Evolutionary conservation across 495 filamentous ascomycete species (phyloP), one percentile per base, ranked within the genome.

Genomic region (Penicillium steckii): DNA sequence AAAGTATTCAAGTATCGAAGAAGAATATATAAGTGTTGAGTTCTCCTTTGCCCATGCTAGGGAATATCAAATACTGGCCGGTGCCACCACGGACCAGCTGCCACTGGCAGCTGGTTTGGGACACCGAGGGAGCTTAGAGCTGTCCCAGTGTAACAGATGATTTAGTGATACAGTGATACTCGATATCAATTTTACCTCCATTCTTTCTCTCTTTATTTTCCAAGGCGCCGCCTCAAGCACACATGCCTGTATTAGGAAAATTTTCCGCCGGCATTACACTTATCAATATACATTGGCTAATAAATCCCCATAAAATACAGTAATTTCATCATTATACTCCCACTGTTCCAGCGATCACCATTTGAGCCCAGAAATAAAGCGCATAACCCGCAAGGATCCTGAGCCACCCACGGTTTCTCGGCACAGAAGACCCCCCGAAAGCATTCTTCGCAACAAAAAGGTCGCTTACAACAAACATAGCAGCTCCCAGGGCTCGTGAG

Each of bases 291-390:
- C 12, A 29, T 29, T 29, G 27, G 27, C 5, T 29, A 12, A 29
- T 29, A 29, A 29, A 29, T 29, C 27, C 27, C 27, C 27, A 29
- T 29, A 29, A 29, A 29, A n/a, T 38, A 19, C 12, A 38, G 15
- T 38, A 38, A 38, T 15, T 3, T 38, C 24, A 22, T 46, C 22
- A 18, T 27, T 47, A 53, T n/a, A 24, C 50, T 22, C 8, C 32
- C 43, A 55, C 52, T 50, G 52, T 55, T 44, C 22, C 46, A 21
- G 52, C 52, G 10, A 55, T 55, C 26, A 55, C 52, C 45, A 55
- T 55, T 30, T 55, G 52, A 10, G 37, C 52, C 52, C 52, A 55
- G 46, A 55, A 55, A 30, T 55, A 55, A 18, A 55, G 52, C 46
- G 9, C 52, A 55, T 55, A 55, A 13, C 52, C 52, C 22, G 37